Evolutionary conservation across 2,329 filamentous ascomycete genomes (phyloP).

Genomic region (Fusarium sp.): DNA sequence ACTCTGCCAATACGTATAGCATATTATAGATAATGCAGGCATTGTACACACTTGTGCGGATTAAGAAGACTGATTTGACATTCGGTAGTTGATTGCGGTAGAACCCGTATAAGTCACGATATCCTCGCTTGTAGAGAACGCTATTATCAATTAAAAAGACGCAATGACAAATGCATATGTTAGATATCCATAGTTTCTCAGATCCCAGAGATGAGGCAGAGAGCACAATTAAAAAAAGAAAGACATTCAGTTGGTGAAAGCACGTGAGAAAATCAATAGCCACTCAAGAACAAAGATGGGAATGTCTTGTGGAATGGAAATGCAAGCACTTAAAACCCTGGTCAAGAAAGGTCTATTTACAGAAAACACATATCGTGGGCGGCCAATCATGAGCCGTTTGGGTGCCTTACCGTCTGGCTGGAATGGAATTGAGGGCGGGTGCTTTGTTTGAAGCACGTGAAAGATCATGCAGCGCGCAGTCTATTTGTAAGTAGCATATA

Average conservation of each 20-base stretch:
- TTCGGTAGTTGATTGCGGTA: conserved; percentile 31
- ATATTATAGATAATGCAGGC: not conserved
- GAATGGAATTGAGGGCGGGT: conserved; percentile 34
- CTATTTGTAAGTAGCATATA: not conserved
- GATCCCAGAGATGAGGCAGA: not conserved
- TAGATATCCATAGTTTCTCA: not conserved
- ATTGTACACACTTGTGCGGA: conserved; percentile 3
- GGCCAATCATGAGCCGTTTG: conserved; percentile 35
- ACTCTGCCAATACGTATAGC: not conserved
- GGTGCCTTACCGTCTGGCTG: conserved; percentile 34
- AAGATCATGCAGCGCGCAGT: not conserved
- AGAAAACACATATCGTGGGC: conserved; percentile 12
- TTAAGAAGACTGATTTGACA: conserved; percentile 1
- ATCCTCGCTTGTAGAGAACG: conserved; percentile 5
- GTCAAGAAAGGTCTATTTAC: conserved; percentile 40
- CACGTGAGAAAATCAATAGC: conserved; percentile 1
- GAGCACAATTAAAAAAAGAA: not conserved
- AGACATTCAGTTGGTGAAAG: not conserved
- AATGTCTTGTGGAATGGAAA: conserved; percentile 14
- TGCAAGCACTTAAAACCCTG: conserved; percentile 50
- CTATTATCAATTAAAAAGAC: conserved; percentile 1
- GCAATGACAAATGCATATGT: conserved; percentile 1
- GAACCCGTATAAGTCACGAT: conserved; percentile 12
- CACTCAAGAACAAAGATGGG: conserved; percentile 1
- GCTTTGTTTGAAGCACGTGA: conserved; percentile 20